Evolutionary conservation across 2,329 filamentous ascomycete genomes (phyloP), one percentile per base, ranked within the genome.

Genomic region (Dryadomyces quercus-mongolicae): DNA sequence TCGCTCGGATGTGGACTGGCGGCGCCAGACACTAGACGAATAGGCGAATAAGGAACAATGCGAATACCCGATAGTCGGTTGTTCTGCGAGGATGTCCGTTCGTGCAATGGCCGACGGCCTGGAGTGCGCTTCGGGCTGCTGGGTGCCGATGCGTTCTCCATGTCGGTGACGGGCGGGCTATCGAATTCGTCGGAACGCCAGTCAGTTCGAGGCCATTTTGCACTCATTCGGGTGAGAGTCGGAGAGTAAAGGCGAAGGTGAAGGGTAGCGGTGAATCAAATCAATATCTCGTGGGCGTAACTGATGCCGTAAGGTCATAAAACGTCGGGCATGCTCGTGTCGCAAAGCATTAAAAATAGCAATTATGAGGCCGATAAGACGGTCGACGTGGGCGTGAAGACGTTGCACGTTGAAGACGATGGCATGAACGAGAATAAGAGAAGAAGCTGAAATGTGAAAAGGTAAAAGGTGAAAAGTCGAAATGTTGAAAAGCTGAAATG

Each of bases 11-110:
- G 51, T 38, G 36, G 8, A 40, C 36, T 48, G 25, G 25, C 22
- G 34, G 13, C 58, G 52, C 57, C 60, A 36, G 55, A 49, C 50
- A 67, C 66, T 48, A 66, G 64, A 50, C 69, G 68, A 8, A 73
- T 71, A 47, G 74, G 74, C 21, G 73, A 71, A 59, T 76, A 75
- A 20, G 73, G 73, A 51, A 77, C 74, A 54, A 76, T 60, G 51
- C 74, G 73, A 60, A 77, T 76, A 25, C 48, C 59, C 56, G 68
- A 67, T 45, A 68, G 64, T 44, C 63, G 63, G 60, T 69, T 73
- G 60, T 66, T 69, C 60, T 72, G 68, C 57, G 72, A 71, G 34
- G 66, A 66, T 42, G 68, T 67, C 54, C 68, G 68, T 62, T 72
- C 68, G 58, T 69, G 66, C 54, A 70, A 64, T 43, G 70, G 69